These are phyloP conservation scores for Hyphodiscus hymeniophilus DNA, from an alignment of 495 filamentous ascomycete genomes.

Conservation along the genomic window DNA sequence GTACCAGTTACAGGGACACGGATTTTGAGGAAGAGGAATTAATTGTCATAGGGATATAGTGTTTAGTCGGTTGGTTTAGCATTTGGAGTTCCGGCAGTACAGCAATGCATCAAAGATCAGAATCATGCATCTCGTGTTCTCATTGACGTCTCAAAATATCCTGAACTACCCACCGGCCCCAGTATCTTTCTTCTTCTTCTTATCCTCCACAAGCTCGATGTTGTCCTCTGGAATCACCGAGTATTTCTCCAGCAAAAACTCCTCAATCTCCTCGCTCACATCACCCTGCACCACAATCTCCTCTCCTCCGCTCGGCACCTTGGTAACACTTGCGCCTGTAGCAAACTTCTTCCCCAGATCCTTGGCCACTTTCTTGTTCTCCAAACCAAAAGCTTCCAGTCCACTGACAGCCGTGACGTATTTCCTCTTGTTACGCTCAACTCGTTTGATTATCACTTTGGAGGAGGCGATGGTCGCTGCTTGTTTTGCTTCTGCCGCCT, in stretches of 20 bases:
- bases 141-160: not conserved
- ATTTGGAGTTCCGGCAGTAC: conserved; percentile 11
- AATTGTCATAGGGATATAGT: conserved; percentile 4
- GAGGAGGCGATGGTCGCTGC: conserved; percentile 63
- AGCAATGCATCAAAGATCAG: no score
- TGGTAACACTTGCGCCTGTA: conserved; percentile 87
- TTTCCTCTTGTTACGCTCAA: conserved; percentile 97
- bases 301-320: conserved; percentile 75
- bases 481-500: conserved; percentile 70
- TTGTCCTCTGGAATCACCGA: conserved; percentile 83
- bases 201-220: conserved; percentile 87
- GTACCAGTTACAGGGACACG: conserved; percentile 29
- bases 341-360: conserved; percentile 91
- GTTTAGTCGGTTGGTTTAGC: conserved; percentile 2
- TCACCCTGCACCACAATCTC: conserved; percentile 98
- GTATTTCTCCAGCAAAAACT: conserved; percentile 82
- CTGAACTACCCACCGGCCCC: conserved; percentile 16
- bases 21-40: conserved; percentile 42
- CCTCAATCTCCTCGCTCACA: conserved; percentile 87
- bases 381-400: conserved; percentile 80
- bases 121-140: not conserved
- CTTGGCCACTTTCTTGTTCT: conserved; percentile 88
- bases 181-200: conserved; percentile 77
- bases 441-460: conserved; percentile 86
- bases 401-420: conserved; percentile 86